Evolutionary conservation across 768 basidiomycete species (phyloP).

Genomic region (Tricholoma bakamatsutake): DNA sequence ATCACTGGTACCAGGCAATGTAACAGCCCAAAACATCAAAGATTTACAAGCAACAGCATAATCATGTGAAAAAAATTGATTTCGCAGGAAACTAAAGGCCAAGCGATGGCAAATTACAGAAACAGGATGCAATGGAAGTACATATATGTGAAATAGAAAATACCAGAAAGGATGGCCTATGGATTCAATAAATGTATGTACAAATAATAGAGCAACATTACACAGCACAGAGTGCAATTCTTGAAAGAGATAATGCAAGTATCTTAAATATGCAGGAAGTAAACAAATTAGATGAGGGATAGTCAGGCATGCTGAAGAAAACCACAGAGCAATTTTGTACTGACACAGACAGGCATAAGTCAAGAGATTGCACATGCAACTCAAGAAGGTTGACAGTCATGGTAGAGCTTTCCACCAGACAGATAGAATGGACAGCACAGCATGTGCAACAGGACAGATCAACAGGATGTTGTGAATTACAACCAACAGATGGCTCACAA

Average conservation of each 20-base stretch:
- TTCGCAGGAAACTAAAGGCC: neutral
- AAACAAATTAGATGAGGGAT: neutral
- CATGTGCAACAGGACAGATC: neutral
- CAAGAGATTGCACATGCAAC: neutral
- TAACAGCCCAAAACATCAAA: neutral
- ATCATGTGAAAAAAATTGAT: neutral
- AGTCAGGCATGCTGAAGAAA: neutral
- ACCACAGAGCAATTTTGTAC: neutral
- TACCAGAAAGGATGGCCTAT: neutral
- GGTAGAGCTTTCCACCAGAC: neutral
- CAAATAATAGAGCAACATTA: neutral
- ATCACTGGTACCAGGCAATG: neutral
- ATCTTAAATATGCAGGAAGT: neutral
- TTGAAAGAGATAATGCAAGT: neutral
- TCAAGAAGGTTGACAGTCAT: neutral
- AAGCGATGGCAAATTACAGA: neutral
- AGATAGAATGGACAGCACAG: neutral
- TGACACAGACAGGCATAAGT: neutral
- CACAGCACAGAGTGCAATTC: neutral
- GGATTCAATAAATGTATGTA: neutral
- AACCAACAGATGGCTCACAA: neutral
- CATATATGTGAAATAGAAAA: neutral
- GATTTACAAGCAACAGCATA: neutral
- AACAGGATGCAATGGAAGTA: neutral
- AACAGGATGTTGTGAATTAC: neutral